A percentile compares a stretch with the other conserved stretches of the same genome.
Conservation (phyloP, 257 asterid species). For the Buddleja alternifolia region DNA sequence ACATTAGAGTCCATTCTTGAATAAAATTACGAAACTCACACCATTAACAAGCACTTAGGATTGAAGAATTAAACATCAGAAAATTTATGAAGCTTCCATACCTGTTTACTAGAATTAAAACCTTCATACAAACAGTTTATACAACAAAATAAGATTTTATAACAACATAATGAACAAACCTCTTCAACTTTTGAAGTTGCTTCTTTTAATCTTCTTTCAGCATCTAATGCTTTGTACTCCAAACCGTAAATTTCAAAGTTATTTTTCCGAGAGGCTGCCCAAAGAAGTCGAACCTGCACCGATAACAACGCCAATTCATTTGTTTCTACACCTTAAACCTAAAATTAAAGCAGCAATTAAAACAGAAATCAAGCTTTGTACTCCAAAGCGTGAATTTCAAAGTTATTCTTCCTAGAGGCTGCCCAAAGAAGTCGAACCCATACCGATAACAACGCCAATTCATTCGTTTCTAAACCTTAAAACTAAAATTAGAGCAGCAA, state of each 20-base stretch:
- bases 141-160: constrained; percentile 5
- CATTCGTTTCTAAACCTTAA: constrained; percentile 3
- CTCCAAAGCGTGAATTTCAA: constrained; percentile 66
- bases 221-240: constrained; percentile 57
- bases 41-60: not conserved
- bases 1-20: not conserved
- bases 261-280: constrained; percentile 68
- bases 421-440: constrained; percentile 82
- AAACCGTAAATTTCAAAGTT: constrained; percentile 67
- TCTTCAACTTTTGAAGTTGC: constrained; percentile 48
- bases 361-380: constrained; percentile 26
- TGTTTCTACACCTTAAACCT: constrained; percentile 12
- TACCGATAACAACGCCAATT: constrained; percentile 25
- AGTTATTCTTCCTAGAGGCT: constrained; percentile 64
- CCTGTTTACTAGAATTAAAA: not conserved
- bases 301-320: constrained; percentile 20
- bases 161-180: constrained; percentile 41
- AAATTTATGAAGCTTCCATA: not conserved
- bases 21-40: not conserved
- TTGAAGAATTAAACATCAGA: not conserved
- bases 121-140: not conserved
- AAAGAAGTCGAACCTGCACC: constrained; percentile 70
- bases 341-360: constrained; percentile 19
- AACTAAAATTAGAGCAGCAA: constrained; percentile 22
- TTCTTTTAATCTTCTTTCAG: constrained; percentile 57